Evolutionary conservation across 345 rosid species (phyloP).

Genomic region (Rhodamnia rubescens): DNA sequence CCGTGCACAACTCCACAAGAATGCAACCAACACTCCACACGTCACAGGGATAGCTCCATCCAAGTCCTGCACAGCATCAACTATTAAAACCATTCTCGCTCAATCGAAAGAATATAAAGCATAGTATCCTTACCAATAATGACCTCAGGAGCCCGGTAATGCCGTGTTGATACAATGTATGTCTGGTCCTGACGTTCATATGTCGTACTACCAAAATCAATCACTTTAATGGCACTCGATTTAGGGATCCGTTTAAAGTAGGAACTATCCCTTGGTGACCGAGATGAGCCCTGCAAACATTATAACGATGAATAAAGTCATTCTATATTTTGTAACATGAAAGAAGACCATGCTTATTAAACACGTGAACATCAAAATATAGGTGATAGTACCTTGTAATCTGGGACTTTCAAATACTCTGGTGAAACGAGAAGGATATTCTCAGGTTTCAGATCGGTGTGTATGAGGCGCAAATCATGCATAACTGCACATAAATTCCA

Average conservation of each 20-base stretch:
- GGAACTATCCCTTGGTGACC: conserved; percentile 41
- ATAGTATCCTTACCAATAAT: conserved; percentile 42
- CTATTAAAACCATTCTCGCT: neutral
- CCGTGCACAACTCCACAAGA: conserved; percentile 78
- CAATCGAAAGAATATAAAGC: neutral
- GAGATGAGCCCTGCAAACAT: conserved; percentile 27
- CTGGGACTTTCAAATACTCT: conserved; percentile 69
- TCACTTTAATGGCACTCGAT: conserved; percentile 77
- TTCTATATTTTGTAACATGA: neutral
- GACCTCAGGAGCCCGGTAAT: conserved; percentile 89
- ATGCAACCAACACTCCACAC: conserved; percentile 92
- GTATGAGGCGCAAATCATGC: conserved; percentile 80
- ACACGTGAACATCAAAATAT: neutral
- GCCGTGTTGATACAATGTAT: conserved; percentile 75
- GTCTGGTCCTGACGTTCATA: conserved; percentile 74
- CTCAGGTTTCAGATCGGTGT: conserved; percentile 87
- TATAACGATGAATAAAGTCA: neutral
- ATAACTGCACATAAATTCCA: conserved; percentile 46
- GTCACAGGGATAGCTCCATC: conserved; percentile 91
- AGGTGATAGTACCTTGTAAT: conserved; percentile 42
- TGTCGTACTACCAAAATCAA: conserved; percentile 90
- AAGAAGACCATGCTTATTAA: neutral
- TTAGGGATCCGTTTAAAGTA: conserved; percentile 66
- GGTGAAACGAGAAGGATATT: conserved; percentile 67
- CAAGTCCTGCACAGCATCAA: conserved; percentile 37